Evolutionary conservation across 2,329 filamentous ascomycete genomes (phyloP).

Genomic region (Calonectria pteridis): DNA sequence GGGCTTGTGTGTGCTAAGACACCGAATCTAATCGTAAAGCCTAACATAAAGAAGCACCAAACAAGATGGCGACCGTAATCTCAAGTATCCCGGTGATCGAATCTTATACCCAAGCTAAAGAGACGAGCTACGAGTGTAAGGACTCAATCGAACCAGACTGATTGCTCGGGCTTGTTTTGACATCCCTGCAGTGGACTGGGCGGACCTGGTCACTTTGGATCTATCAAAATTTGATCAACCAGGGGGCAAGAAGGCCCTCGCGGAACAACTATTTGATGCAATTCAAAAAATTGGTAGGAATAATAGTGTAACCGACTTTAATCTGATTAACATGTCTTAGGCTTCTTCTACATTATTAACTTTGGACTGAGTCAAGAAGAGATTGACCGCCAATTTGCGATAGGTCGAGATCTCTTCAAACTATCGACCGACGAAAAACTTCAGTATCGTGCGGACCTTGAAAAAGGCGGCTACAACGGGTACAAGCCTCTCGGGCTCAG

Average conservation of each 20-base stretch:
- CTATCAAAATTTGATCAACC: background rate
- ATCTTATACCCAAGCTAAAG: background rate
- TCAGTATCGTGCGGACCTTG: constrained; percentile 61
- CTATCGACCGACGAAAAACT: constrained; percentile 70
- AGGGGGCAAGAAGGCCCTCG: background rate
- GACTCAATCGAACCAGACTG: background rate
- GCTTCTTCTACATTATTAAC: constrained; percentile 72
- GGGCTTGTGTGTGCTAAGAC: background rate
- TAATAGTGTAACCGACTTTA: background rate
- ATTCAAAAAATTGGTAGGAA: background rate
- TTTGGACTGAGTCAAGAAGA: constrained; percentile 69
- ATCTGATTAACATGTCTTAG: background rate
- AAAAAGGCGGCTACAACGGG: constrained; percentile 67
- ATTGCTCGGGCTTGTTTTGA: background rate
- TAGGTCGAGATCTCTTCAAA: constrained; percentile 64
- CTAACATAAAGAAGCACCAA: background rate
- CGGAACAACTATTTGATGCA: background rate
- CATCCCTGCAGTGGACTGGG: background rate
- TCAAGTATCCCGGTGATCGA: background rate
- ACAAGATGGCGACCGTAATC: background rate
- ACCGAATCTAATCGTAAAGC: background rate
- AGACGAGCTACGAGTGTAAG: background rate
- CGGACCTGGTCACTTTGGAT: background rate
- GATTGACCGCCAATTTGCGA: constrained; percentile 69
- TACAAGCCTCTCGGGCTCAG: constrained; percentile 60